These are phyloP conservation scores for Styphnolobium japonicum DNA, from an alignment of 306 rosid genomes.

Conservation along the genomic window DNA sequence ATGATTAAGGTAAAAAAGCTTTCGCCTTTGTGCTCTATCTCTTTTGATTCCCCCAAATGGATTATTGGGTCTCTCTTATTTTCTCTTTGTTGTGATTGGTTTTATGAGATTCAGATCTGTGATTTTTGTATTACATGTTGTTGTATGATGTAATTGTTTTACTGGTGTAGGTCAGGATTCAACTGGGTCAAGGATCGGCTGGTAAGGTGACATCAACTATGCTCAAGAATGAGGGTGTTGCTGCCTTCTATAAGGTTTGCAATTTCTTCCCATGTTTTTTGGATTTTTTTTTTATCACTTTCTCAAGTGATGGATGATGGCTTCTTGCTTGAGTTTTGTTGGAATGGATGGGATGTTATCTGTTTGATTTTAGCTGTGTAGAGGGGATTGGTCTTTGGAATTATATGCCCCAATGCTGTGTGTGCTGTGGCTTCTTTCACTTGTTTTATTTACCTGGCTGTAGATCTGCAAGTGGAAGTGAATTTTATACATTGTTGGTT, in stretches of 20 bases:
- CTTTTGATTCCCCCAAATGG: neutral
- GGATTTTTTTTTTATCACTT: neutral
- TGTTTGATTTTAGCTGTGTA: too few species aligned
- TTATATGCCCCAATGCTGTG: neutral
- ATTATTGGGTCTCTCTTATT: neutral
- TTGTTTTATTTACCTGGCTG: neutral
- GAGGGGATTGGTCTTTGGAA: too few species aligned
- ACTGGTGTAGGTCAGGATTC: conserved; percentile 85
- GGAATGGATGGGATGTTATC: too few species aligned
- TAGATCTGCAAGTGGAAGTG: conserved; percentile 23
- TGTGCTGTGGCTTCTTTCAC: conserved; percentile 6
- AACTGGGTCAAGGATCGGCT: conserved; percentile 96
- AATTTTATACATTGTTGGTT: neutral
- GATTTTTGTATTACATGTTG: conserved; percentile 5
- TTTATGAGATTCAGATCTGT: conserved; percentile 52
- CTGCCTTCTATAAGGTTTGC: conserved; percentile 84
- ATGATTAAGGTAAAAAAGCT: conserved; percentile 74
- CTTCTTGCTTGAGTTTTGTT: conserved; percentile 5
- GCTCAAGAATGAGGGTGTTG: conserved; percentile 88
- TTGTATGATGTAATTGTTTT: neutral
- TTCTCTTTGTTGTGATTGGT: neutral
- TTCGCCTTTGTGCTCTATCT: neutral
- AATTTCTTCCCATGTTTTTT: neutral
- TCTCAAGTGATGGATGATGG: conserved; percentile 7
- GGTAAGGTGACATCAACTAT: conserved; percentile 61